A percentile compares a stretch with the other conserved stretches of the same genome.
phyloP scores from a whole-genome alignment of 2,329 filamentous ascomycete genomes.

The Phyllosticta citriasiana region DNA sequence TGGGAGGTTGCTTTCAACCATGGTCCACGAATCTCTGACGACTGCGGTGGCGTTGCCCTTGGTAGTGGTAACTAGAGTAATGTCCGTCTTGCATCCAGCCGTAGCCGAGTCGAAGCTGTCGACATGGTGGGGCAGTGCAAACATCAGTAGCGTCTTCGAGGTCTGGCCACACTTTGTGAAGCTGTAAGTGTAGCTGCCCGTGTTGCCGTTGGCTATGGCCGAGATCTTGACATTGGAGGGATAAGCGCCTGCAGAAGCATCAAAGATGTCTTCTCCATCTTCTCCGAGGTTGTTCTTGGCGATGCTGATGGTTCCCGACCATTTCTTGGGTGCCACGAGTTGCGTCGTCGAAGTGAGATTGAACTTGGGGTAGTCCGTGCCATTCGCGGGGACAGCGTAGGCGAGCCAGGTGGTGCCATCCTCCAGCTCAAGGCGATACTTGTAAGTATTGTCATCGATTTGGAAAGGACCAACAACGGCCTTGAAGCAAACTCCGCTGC shows the following conservation, averaged over 20 bases:
- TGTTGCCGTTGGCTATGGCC: slow-evolving; percentile 31
- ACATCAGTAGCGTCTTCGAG: slow-evolving; percentile 62
- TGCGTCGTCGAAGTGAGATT: slow-evolving; percentile 55
- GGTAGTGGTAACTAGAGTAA: slow-evolving; percentile 69
- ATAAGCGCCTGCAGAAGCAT: slow-evolving; percentile 68
- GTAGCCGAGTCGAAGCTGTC: slow-evolving; percentile 59
- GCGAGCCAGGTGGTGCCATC: slow-evolving; percentile 67
- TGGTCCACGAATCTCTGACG: slow-evolving; percentile 42
- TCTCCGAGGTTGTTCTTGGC: slow-evolving; percentile 58
- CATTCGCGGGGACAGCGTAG: slow-evolving; percentile 57
- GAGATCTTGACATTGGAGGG: slow-evolving; percentile 48
- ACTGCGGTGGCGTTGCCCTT: slow-evolving; percentile 76
- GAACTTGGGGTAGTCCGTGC: slow-evolving; percentile 52
- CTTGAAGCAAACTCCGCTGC: slow-evolving; percentile 66
- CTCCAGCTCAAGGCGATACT: slow-evolving; percentile 63
- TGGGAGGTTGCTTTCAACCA: slow-evolving; percentile 64
- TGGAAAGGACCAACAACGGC: slow-evolving; percentile 36
- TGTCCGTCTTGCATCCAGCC: slow-evolving; percentile 37
- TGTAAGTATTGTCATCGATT: slow-evolving; percentile 49
- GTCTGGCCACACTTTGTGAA: slow-evolving; percentile 61
- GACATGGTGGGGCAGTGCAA: slow-evolving; percentile 79
- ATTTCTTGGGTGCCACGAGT: slow-evolving; percentile 43
- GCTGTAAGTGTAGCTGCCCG: slow-evolving; percentile 62
- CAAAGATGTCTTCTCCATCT: slow-evolving; percentile 56
- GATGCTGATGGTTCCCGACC: slow-evolving; percentile 59